Percentiles rank a stretch among this genome's conserved stretches.
These are phyloP conservation scores for Lactarius sanguifluus DNA, from an alignment of 768 basidiomycete species.

Conservation along the genomic window DNA sequence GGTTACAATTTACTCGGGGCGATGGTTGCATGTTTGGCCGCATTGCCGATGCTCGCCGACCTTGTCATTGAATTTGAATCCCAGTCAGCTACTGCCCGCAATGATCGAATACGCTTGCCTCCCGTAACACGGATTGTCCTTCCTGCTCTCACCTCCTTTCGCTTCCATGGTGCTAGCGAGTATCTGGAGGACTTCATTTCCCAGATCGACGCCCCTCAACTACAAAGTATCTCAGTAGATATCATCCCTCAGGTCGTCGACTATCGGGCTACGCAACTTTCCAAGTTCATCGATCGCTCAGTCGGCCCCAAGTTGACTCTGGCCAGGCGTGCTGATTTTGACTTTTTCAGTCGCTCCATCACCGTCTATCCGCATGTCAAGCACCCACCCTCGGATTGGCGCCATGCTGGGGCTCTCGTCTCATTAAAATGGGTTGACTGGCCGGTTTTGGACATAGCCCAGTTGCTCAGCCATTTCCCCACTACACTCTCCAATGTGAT, in stretches of 20 bases:
- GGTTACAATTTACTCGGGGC: conserved; percentile 4
- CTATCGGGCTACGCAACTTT: background rate
- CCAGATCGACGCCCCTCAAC: background rate
- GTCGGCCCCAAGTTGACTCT: background rate
- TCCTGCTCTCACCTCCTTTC: background rate
- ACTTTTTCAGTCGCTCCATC: too few relatives aligned
- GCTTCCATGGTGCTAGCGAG: background rate
- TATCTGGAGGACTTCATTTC: background rate
- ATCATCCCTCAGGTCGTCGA: background rate
- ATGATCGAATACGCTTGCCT: background rate
- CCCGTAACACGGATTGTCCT: background rate
- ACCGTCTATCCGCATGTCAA: too few relatives aligned
- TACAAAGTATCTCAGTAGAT: too few relatives aligned
- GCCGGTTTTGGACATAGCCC: too few relatives aligned
- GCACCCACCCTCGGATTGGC: too few relatives aligned
- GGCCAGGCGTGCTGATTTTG: too few relatives aligned
- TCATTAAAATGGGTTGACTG: background rate
- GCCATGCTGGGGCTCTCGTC: background rate
- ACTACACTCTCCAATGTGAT: too few relatives aligned
- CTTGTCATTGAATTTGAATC: background rate
- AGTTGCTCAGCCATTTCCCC: too few relatives aligned
- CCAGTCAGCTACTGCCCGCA: background rate
- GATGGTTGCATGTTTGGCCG: background rate
- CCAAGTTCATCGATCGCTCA: background rate
- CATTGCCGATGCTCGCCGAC: background rate